Base-by-base conservation (phyloP, 2,329 filamentous ascomycete species). In the Phymatotrichopsis omnivora region DNA sequence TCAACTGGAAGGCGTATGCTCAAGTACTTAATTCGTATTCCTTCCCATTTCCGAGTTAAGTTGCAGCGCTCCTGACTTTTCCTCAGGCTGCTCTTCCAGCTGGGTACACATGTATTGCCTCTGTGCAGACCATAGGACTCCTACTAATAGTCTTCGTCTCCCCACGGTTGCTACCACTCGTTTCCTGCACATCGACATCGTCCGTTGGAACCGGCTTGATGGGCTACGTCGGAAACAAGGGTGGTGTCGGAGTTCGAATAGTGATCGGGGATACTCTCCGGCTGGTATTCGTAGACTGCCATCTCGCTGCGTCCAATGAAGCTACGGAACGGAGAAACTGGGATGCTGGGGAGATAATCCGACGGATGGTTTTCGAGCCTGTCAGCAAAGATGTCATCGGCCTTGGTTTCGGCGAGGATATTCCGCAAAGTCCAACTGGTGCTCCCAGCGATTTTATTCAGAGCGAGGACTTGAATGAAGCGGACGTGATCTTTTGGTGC, bases 191-290 rank as follows among this genome's bases (percentile, higher is more conserved):
- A 56, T 93, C 84, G 63, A 86, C 81, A 2, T 78, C 78, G 4
- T 81, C 76, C 46, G 80, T 96, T 6, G 89, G 87, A 0, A 98
- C 91, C 0, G 91, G 91, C 0, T 64, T 96, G 32, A 75, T 93
- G 64, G 89, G 89, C 0, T 94, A 94, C 60, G 80, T 95, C 68
- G 91, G 91, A 7, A 98, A 98, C 63, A 98, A 98, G 62, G 91
- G 91, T 1, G 89, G 84, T 3, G 81, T 94, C 1, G 76, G 80
- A 3, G 82, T 82, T 3, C 75, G 89, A 16, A 68, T 98, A 3
- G 71, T 98, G 1, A 67, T 98, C 1, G 91, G 89, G 2, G 91
- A 95, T 62, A 86, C 86, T 0, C 95, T 91, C 0, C 75, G 82
- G 23, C 67, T 98, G 44, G 80, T 91, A 19, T 95, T 98, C 62